phyloP scores from a whole-genome alignment of 2,329 filamentous ascomycete species.

The Colletotrichum brevisporum region DNA sequence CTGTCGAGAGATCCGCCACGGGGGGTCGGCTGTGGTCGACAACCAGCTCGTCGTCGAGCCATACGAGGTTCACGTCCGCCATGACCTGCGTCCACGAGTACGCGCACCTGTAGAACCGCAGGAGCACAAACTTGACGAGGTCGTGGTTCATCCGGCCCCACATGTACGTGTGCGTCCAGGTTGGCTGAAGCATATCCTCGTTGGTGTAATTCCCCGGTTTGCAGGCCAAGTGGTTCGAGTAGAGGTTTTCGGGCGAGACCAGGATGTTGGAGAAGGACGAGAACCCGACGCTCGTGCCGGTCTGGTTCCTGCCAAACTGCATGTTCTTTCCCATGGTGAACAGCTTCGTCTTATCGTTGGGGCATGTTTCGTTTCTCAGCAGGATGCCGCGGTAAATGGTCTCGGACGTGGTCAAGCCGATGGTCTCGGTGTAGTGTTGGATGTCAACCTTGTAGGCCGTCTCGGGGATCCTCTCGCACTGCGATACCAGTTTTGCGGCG shows the following conservation, averaged over 20 bases:
- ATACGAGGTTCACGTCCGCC: slow-evolving; percentile 9
- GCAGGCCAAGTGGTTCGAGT: background rate
- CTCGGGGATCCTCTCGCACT: background rate
- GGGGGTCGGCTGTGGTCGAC: slow-evolving; percentile 22
- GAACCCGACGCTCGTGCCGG: background rate
- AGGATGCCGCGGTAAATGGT: slow-evolving; percentile 10
- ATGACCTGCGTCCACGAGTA: slow-evolving; percentile 13
- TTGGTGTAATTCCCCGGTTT: background rate
- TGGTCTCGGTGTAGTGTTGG: slow-evolving; percentile 10
- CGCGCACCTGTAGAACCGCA: slow-evolving; percentile 9
- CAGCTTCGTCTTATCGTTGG: background rate
- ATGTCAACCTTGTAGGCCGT: background rate
- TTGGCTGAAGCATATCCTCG: background rate
- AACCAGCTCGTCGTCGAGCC: background rate
- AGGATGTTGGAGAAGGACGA: slow-evolving; percentile 7
- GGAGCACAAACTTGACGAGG: background rate
- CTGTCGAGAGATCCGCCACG: background rate
- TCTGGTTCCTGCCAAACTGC: slow-evolving; percentile 4
- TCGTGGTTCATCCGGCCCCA: slow-evolving; percentile 15
- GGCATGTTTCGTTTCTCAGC: background rate
- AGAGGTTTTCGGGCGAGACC: background rate
- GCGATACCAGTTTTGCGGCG: background rate
- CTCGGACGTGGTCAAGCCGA: background rate
- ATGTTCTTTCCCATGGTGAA: background rate
- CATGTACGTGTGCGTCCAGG: background rate